Conservation (phyloP, 1,284 basidiomycete genomes). For the Cronartium quercuum region DNA sequence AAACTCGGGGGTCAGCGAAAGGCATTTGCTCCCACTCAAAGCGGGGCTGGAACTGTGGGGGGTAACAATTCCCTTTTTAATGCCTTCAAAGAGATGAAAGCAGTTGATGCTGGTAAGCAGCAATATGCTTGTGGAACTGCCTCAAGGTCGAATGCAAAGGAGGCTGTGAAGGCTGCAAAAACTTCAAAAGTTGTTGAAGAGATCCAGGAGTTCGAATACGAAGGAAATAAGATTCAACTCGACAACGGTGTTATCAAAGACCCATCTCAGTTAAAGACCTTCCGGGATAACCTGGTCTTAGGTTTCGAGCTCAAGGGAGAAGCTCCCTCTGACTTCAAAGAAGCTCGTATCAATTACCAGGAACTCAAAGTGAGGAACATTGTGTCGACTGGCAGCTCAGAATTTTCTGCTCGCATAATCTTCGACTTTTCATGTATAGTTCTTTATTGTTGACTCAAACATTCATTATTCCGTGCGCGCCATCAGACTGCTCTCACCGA, state of each 20-base stretch:
- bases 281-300: conserved; percentile 21
- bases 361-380: conserved; percentile 25
- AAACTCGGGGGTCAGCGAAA: conserved; percentile 13
- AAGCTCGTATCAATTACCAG: conserved; percentile 22
- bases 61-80: conserved; percentile 30
- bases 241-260: conserved; percentile 20
- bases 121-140: background rate
- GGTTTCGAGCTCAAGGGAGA: conserved; percentile 35
- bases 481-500: conserved; percentile 12
- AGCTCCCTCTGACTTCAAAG: background rate
- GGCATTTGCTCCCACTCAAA: conserved; percentile 4
- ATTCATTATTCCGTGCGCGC: background rate
- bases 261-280: conserved; percentile 25
- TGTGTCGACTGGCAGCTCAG: no score
- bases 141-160: background rate
- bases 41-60: background rate
- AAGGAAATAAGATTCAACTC: conserved; percentile 28
- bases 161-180: background rate
- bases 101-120: conserved; percentile 8
- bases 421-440: background rate
- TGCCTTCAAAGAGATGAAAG: conserved; percentile 29
- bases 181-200: background rate
- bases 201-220: conserved; percentile 14
- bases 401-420: background rate
- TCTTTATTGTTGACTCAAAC: background rate